A percentile compares a stretch with the other conserved stretches of the same genome.
Evolutionary conservation across 441 rosid species (phyloP).

Genomic region (Populus hybrid): DNA sequence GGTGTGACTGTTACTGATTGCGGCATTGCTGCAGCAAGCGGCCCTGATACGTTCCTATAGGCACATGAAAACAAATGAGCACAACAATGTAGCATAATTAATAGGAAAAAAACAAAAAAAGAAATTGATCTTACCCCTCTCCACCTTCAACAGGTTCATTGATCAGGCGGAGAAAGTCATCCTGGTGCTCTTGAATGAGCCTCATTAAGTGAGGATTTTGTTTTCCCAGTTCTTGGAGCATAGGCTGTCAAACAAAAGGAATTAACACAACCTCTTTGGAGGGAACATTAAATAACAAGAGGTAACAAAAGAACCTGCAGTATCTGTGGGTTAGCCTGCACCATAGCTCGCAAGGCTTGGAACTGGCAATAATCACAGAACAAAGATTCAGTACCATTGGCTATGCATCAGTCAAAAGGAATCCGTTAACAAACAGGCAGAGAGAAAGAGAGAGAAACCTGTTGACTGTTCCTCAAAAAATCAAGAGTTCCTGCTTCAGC

Average conservation of each 20-base stretch:
- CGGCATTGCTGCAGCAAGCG: constrained; percentile 73
- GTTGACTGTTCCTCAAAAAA: constrained; percentile 83
- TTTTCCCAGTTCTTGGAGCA: constrained; percentile 93
- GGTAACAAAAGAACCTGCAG: constrained; percentile 52
- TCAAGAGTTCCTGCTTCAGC: constrained; percentile 77
- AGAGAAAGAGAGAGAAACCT: constrained; percentile 31
- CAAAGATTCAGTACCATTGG: neutral
- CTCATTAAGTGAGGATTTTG: constrained; percentile 83
- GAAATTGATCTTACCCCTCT: constrained; percentile 57
- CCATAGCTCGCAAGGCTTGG: constrained; percentile 93
- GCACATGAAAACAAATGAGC: constrained; percentile 9
- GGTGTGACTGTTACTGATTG: constrained; percentile 76
- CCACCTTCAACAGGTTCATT: constrained; percentile 88
- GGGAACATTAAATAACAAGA: neutral
- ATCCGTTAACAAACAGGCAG: neutral
- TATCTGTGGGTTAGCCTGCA: constrained; percentile 92
- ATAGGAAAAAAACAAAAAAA: neutral
- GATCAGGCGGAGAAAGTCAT: constrained; percentile 78
- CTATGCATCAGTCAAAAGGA: neutral
- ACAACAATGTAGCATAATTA: neutral
- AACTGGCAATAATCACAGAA: constrained; percentile 45
- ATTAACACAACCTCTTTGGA: neutral
- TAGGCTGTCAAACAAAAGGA: constrained; percentile 49
- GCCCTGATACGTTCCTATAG: constrained; percentile 53
- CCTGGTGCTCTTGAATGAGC: constrained; percentile 86